phyloP scores from a whole-genome alignment of 345 rosid genomes.

The Salix arbutifolia region DNA sequence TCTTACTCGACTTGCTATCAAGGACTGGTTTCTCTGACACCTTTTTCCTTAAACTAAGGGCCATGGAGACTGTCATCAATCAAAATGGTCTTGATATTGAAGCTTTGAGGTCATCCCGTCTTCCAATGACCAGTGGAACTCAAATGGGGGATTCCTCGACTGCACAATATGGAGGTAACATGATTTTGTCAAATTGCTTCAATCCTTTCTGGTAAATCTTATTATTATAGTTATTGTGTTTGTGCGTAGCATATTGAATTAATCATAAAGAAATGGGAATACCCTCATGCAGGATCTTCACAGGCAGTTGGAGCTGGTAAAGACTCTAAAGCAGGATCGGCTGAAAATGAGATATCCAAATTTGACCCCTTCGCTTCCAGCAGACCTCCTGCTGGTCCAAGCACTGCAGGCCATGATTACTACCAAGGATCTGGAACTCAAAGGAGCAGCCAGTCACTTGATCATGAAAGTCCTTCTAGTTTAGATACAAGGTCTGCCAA shows the following conservation, averaged over 20 bases:
- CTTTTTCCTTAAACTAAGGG: conserved; percentile 42
- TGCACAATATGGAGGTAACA: conserved; percentile 60
- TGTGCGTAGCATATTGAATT: not conserved
- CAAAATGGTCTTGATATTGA: conserved; percentile 91
- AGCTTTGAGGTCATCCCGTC: conserved; percentile 70
- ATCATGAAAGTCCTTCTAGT: conserved; percentile 93
- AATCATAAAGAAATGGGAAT: conserved; percentile 9
- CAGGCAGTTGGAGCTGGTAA: conserved; percentile 53
- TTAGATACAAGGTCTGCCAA: conserved; percentile 79
- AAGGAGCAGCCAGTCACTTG: conserved; percentile 66
- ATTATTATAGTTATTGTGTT: not conserved
- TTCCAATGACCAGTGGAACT: conserved; percentile 60
- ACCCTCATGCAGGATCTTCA: conserved; percentile 56
- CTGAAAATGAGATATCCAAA: conserved; percentile 65
- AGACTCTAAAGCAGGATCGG: conserved; percentile 49
- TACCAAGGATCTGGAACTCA: conserved; percentile 70
- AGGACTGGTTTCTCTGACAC: conserved; percentile 16
- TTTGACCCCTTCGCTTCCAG: conserved; percentile 55
- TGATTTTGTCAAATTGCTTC: not conserved
- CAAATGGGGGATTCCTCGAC: conserved; percentile 72
- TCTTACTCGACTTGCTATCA: not conserved
- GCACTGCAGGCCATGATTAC: conserved; percentile 53
- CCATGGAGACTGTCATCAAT: conserved; percentile 97
- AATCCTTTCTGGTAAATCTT: not conserved
- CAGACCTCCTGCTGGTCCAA: conserved; percentile 69